Evolutionary conservation across 441 rosid species (phyloP), one percentile per base, ranked within the genome.

Genomic region (Syzygium syzygioides): DNA sequence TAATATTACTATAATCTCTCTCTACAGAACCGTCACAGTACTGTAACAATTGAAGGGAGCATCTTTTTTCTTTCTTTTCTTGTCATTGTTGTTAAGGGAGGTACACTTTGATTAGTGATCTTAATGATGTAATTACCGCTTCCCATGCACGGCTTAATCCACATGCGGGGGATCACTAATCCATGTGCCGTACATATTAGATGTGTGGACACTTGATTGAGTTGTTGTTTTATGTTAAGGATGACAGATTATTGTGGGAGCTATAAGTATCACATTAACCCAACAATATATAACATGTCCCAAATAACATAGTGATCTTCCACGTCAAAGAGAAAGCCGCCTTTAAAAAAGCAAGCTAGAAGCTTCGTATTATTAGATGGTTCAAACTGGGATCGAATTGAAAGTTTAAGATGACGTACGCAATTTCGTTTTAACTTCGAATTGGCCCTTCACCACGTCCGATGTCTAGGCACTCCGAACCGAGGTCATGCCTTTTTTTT

Each of bases 311-410:
- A 4, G 26, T 11, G 14, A 68, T 23, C 80, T 19, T 37, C 6
- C 1, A 9, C 18, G 79, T 23, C 10, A 11, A 34, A 28, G 50
- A 34, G 52, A 76, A 76, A 37, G 5, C 15, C 50, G 17, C 4
- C 83, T 0, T 11, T 11, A 30, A 6, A 37, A 6, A 76, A 6
- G 3, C 17, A 11, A 23, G 6, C 2, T 45, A 37, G 12, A 23
- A 71, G 2, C 15, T 11, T 20, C 50, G 23, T 14, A 23, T 71
- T 25, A 12, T 71, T 25, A 12, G 26, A 20, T 23, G 50, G 50
- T 37, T 76, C 4, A 28, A 76, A 23, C 20, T 25, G 17, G 18
- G n/a, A 76, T 28, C 76, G 18, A 32, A 30, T 4, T 23, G 0
- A 17, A 66, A 66, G 8, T 1, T 54, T 30, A 17, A 8, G 76